Base-by-base conservation (phyloP, 2,329 filamentous ascomycete species). In the Tolypocladium pustulatum region DNA sequence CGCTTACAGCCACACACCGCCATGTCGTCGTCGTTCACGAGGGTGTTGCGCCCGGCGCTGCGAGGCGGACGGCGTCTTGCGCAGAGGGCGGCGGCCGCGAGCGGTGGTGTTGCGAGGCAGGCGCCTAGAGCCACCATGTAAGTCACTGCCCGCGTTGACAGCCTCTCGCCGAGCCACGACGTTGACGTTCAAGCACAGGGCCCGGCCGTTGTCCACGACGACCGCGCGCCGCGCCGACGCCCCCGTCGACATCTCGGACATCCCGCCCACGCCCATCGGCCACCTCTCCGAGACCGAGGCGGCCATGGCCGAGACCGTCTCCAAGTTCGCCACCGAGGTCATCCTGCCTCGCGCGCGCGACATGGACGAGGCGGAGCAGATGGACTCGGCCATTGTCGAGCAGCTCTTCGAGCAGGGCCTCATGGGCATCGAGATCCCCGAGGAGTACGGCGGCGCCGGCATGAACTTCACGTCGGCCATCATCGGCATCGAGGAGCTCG, bases 381-480 rank as follows among this genome's bases (percentile, higher is more conserved):
- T 99, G 94, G 94, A 97, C 72, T 86, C 90, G 0, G 72, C 81
- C 1, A 75, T 99, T 9, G 88, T 99, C 7, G 91, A 96, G 78
- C 89, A 94, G 75, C 83, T 96, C 57, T 99, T 99, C 68, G 94
- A 99, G 78, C 92, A 97, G 72, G 94, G 94, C 0, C 79, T 99
- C 55, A 99, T 99, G 94, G 89, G 91, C 62, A 83, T 99, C 63
- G 94, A 99, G 78, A 96, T 99, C 59, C 93, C 94, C 20, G 94
- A 99, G 75, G 92, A 97, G 74, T 99, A 88, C 71, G 94, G 94
- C 61, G 94, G 94, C 61, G 90, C 93, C 0, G 94, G 92, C 66
- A 97, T 99, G 94, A 97, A 97, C 82, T 99, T 99, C 76, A 97
- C 94, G 0, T 80, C 92, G 1, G 93, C 92, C 61, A 96, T 99